Evolutionary conservation across 2,329 filamentous ascomycete species (phyloP), one percentile per base, ranked within the genome.

Genomic region (Rhynchosporium secalis): DNA sequence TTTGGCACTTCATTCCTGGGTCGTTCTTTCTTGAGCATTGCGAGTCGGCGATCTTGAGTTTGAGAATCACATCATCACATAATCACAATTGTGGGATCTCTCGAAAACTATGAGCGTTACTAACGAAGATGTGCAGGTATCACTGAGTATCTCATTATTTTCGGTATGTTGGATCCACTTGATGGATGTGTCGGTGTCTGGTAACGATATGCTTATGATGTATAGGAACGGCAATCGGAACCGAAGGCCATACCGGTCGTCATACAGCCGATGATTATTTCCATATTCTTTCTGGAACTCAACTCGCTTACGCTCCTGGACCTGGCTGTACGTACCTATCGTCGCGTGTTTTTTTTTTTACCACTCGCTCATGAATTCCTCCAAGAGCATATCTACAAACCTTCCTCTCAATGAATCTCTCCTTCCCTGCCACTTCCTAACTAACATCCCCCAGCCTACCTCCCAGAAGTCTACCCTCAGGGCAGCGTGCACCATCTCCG

Each of bases 261-360:
- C 92, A 96, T 82, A 94, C 91, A 12, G 92, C 92, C 15, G 90
- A 96, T 78, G 92, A 96, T 81, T 96, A 95, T 82, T 96, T 96
- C 82, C 86, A 93, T 81, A 96, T 96, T 80, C 82, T 96, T 38
- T 80, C 81, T 40, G 92, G 92, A 70, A 86, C 87, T 70, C 87
- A 96, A 78, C 81, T 85, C 71, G 89, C 91, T 67, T 93, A 92
- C 80, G 81, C 84, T 4, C 85, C 87, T 2, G 88, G 88, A 68
- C 85, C 87, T 2, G 88, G 88, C 68, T 74, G 20, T 20, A 20
- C 20, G 20, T 20, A 20, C 20, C 20, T 20, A 20, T 20, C 1
- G 20, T 20, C 20, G 20, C 20, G 20, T 20, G 20, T 20, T 20
- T 20, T 20, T 20, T 20, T 20, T 1, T 20, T 20, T 20, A 20